Percentiles rank a stretch among this genome's conserved stretches.
These are phyloP conservation scores for Rhizophagus sp. DNA, from an alignment of 192 early-diverging fungal species.

Conservation along the genomic window DNA sequence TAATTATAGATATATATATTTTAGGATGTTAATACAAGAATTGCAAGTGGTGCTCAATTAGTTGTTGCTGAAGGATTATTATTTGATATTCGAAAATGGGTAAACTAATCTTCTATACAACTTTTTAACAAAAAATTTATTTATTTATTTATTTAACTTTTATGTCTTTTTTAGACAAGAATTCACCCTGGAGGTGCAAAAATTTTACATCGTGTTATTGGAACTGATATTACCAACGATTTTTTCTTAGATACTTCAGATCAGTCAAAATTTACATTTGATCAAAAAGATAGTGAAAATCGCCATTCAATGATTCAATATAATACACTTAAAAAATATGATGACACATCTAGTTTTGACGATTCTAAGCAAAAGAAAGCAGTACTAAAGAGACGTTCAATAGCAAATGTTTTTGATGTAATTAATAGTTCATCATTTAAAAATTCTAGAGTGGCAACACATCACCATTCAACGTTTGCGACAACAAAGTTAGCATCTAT, in stretches of 20 bases:
- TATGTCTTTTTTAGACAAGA: too few relatives aligned
- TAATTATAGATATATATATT: too few relatives aligned
- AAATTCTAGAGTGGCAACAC: not conserved
- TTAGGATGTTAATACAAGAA: not conserved
- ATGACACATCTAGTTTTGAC: too few relatives aligned
- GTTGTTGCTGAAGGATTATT: conserved; percentile 23
- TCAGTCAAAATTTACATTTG: too few relatives aligned
- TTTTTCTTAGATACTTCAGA: too few relatives aligned
- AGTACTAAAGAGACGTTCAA: not conserved
- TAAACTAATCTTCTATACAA: not conserved
- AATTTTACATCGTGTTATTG: conserved; percentile 16
- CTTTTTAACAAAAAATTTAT: too few relatives aligned
- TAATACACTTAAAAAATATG: too few relatives aligned
- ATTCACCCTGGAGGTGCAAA: conserved; percentile 29
- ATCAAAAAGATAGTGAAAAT: too few relatives aligned
- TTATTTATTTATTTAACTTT: too few relatives aligned
- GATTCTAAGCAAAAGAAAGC: too few relatives aligned
- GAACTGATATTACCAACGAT: too few relatives aligned
- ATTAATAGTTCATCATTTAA: not conserved
- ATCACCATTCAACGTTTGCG: conserved; percentile 12
- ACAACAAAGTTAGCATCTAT: conserved; percentile 1
- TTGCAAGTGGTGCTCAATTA: conserved; percentile 5
- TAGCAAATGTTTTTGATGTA: not conserved
- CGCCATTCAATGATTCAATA: too few relatives aligned
- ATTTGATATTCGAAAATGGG: conserved; percentile 31